A percentile compares a stretch with the other conserved stretches of the same genome.
These are phyloP conservation scores for Verticillium dahliae DNA, from an alignment of 2,329 filamentous ascomycete genomes.

Conservation along the genomic window DNA sequence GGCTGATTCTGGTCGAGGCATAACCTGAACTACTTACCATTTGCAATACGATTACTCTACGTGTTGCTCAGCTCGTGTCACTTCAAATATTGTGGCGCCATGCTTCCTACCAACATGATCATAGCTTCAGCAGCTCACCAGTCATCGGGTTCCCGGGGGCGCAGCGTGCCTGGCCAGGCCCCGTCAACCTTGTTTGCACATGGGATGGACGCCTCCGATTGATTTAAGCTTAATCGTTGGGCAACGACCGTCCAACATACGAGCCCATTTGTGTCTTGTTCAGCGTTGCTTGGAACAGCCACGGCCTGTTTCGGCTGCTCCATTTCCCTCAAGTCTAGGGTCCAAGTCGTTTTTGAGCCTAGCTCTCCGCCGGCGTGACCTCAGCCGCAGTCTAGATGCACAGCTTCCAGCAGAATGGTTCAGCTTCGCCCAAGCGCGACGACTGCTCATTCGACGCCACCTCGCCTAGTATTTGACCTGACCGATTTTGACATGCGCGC, in stretches of 20 bases:
- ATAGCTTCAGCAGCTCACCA: neutral
- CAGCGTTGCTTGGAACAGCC: neutral
- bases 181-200: neutral
- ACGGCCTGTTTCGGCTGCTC: neutral
- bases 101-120: neutral
- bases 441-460: neutral
- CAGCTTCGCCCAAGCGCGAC: neutral
- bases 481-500: neutral
- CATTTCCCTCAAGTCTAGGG: neutral
- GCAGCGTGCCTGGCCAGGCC: neutral
- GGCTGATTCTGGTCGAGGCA: neutral
- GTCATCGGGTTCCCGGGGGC: neutral
- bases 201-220: neutral
- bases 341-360: neutral
- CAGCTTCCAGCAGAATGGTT: neutral
- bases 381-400: neutral
- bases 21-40: neutral
- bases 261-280: neutral
- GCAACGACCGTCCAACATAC: neutral
- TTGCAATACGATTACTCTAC: neutral
- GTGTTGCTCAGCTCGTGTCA: neutral
- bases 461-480: neutral
- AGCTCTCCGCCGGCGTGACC: neutral
- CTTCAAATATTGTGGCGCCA: conserved; percentile 15
- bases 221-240: neutral